Conservation (phyloP, 306 rosid genomes). For the Citrullus colocynthis region DNA sequence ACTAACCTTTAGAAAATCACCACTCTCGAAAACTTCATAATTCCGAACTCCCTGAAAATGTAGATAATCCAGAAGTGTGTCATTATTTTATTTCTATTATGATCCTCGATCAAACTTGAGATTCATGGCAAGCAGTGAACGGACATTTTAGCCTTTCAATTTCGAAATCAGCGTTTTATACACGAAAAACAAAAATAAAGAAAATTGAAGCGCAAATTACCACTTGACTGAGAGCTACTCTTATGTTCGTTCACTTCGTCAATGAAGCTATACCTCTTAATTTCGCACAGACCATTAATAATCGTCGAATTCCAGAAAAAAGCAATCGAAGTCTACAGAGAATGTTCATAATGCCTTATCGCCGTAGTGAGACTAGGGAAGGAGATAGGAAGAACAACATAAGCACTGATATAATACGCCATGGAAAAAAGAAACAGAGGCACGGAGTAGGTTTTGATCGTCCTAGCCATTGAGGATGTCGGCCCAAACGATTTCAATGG, state of each 20-base stretch:
- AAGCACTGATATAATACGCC: constrained; percentile 50
- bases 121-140: background rate
- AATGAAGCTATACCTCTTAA: constrained; percentile 32
- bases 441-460: constrained; percentile 31
- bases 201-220: constrained; percentile 12
- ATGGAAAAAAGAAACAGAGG: constrained; percentile 19
- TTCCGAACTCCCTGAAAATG: constrained; percentile 48
- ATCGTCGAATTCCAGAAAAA: background rate
- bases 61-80: background rate
- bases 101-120: background rate
- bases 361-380: constrained; percentile 76
- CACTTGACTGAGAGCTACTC: constrained; percentile 14
- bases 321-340: background rate
- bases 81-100: background rate
- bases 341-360: constrained; percentile 12
- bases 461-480: constrained; percentile 27
- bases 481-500: constrained; percentile 8
- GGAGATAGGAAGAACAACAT: constrained; percentile 50
- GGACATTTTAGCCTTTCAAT: background rate
- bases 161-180: background rate
- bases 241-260: constrained; percentile 52
- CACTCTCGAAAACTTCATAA: constrained; percentile 24
- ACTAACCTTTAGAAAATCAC: constrained; percentile 50
- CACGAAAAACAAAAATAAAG: background rate
- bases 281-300: background rate